Evolutionary conservation across 371 early-diverging fungal species (phyloP).

Genomic region (Mucor sp.): DNA sequence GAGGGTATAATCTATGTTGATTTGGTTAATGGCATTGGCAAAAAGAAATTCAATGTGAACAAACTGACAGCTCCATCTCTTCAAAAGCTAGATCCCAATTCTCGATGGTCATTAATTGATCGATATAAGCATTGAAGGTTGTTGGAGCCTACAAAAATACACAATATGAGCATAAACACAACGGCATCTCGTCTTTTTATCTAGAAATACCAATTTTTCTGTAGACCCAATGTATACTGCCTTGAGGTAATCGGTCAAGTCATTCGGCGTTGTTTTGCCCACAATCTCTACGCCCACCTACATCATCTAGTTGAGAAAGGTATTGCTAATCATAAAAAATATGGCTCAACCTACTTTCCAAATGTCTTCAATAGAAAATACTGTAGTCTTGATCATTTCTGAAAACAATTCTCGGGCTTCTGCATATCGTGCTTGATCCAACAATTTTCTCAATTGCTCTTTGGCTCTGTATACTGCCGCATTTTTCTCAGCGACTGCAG

Average conservation of each 20-base stretch:
- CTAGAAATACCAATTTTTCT: neutral
- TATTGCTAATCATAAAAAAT: neutral
- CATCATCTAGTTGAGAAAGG: neutral
- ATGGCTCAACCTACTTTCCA: slow-evolving; percentile 7
- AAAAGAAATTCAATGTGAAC: neutral
- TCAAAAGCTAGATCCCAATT: slow-evolving; percentile 6
- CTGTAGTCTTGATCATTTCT: slow-evolving; percentile 11
- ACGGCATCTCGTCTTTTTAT: neutral
- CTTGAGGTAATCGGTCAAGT: slow-evolving; percentile 8
- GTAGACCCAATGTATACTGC: slow-evolving; percentile 11
- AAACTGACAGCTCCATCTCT: slow-evolving; percentile 14
- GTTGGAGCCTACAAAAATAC: slow-evolving; percentile 4
- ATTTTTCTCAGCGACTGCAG: neutral
- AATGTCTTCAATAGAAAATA: neutral
- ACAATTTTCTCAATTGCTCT: neutral
- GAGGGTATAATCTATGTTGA: neutral
- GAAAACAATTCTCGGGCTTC: slow-evolving; percentile 7
- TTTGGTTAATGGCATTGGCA: neutral
- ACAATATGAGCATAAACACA: neutral
- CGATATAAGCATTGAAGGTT: slow-evolving; percentile 16
- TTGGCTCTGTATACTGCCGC: neutral
- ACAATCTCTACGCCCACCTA: slow-evolving; percentile 16
- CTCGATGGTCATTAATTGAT: slow-evolving; percentile 1
- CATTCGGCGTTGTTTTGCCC: slow-evolving; percentile 10
- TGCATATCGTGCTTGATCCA: slow-evolving; percentile 9